Evolutionary conservation across 192 early-diverging fungal genomes (phyloP), one percentile per base, ranked within the genome.

Genomic region (Fimicolochytrium jonesii): DNA sequence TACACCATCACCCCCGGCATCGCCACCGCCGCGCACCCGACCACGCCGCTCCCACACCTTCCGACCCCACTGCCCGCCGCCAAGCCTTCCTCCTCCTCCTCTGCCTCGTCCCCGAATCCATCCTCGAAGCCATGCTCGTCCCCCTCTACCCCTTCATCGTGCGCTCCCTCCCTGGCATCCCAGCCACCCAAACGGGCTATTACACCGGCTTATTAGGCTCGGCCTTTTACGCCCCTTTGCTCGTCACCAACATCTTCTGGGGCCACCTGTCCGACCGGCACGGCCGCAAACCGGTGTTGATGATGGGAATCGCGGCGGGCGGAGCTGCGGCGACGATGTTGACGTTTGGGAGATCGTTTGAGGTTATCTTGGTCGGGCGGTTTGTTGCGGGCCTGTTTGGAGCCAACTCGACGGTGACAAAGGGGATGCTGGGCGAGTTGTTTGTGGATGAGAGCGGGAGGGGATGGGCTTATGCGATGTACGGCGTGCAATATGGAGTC

Each of bases 221-320:
- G 28, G 65, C 69, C n/a, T 82, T 76, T 58, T 76, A 79, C 65
- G 36, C 67, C 30, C 80, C 80, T 11, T 51, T 79, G 46, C 51
- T 82, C 20, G 3, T 79, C 25, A 82, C 59, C 52, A 82, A 82
- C 58, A 32, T 79, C 13, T 35, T 74, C 1, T 82, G 80, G 80
- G 80, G 80, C 6, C 39, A 41, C 1, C 43, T 68, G 20, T 67
- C 63, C 3, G 80, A 82, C 61, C 51, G 52, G 2, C n/a, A 65
- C n/a, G 72, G 73, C 0, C 22, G 75, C 5, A 50, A 36, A 43
- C 69, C 67, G 2, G 56, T 77, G 13, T 48, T 77, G 9, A 28
- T 66, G n/a, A 33, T 60, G 15, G 67, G 50, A 20, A 23, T 59
- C 22, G 25, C 41, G 42, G 20, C 25, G 30, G 53, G 51, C 25